Evolutionary conservation across 176 grass and related monocot species (phyloP), one percentile per base, ranked within the genome.

Genomic region (Avena eriantha): DNA sequence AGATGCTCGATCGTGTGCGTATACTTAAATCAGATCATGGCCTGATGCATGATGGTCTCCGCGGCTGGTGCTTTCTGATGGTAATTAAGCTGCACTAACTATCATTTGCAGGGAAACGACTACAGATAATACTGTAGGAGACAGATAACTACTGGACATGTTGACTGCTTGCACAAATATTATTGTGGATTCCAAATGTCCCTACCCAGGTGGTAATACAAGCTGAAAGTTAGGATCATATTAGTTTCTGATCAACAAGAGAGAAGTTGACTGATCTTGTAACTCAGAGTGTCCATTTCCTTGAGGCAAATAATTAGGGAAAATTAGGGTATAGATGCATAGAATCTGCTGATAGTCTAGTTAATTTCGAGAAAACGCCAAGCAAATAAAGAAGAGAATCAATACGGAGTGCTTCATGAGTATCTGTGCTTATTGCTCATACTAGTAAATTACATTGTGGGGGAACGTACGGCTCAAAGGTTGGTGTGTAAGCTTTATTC

Each of bases 401-500:
- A 46, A 24, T 9, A 34, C 15, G 13, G 21, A 51, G 13, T 9
- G 21, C 33, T 50, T 60, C 48, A 50, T 21, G 78, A 65, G 3
- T 17, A 14, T 19, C 24, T 41, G 33, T 45, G 15, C 35, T 24
- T 45, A 60, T 17, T 75, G 16, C n/a, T 73, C 57, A 50, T 56
- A n/a, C 41, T 61, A 50, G 21, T 65, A 16, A 21, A 61, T 24
- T 14, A 74, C 70, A 29, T 41, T 58, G 5, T 61, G 41, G 55
- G 50, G 19, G 70, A 54, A 43, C 3, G 46, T 81, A 81, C 29
- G 69, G 43, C 33, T 73, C 66, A 61, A 73, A 63, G 55, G 39
- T 69, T 61, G 67, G 55, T 19, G 79, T 23, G 79, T 23, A 33
- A 18, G 26, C 61, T 83, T 83, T 88, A 88, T 83, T 83, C 59